Conservation (phyloP, 192 early-diverging fungal species). For the Coemansia sp. region DNA sequence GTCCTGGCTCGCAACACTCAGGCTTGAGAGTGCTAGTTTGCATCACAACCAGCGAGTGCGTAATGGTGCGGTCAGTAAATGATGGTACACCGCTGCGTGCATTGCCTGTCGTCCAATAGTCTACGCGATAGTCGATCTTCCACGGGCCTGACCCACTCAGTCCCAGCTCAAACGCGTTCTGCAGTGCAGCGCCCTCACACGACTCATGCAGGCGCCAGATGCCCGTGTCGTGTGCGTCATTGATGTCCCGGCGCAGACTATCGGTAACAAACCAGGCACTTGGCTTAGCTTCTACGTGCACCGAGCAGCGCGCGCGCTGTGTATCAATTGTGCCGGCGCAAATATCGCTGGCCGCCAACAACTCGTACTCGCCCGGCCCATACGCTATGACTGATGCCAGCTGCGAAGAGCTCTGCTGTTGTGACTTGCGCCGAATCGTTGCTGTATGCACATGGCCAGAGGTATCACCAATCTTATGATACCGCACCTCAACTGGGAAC, state of each 20-base stretch:
- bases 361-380: conserved; percentile 48
- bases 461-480: conserved; percentile 29
- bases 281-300: conserved; percentile 46
- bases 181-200: conserved; percentile 24
- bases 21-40: conserved; percentile 34
- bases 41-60: conserved; percentile 37
- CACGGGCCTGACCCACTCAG: conserved; percentile 48
- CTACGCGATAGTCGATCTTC: conserved; percentile 44
- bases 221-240: background rate
- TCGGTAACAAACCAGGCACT: conserved; percentile 39
- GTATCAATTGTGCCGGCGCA: conserved; percentile 41
- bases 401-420: conserved; percentile 10
- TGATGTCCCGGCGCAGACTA: conserved; percentile 8
- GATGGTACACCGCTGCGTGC: conserved; percentile 20
- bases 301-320: conserved; percentile 21
- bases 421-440: conserved; percentile 10
- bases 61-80: conserved; percentile 26
- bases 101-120: conserved; percentile 34
- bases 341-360: conserved; percentile 32
- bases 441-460: conserved; percentile 12
- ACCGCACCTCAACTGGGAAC: conserved; percentile 39
- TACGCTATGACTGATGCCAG: conserved; percentile 22
- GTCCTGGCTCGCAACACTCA: conserved; percentile 40
- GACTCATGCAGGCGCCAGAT: conserved; percentile 26
- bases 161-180: conserved; percentile 31